Conservation (phyloP, 2,329 filamentous ascomycete genomes). For the Curvularia verruculosa region DNA sequence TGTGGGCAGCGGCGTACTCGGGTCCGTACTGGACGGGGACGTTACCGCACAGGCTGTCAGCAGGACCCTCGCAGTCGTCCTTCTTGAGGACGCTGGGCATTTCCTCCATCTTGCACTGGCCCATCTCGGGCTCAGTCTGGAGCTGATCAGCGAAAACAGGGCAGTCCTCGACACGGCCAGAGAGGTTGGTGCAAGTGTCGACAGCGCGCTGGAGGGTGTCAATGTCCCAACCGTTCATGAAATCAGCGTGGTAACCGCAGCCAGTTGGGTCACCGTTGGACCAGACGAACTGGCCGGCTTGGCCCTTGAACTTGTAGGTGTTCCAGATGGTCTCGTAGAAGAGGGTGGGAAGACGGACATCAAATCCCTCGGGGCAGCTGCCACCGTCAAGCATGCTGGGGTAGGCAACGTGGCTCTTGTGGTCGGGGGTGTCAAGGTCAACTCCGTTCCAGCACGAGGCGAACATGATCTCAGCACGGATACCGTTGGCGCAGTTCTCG, state of each 20-base stretch:
- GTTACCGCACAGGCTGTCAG: constrained; percentile 70
- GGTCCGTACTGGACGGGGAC: constrained; percentile 57
- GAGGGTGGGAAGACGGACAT: constrained; percentile 62
- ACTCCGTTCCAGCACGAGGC: constrained; percentile 76
- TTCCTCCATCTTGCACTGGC: constrained; percentile 66
- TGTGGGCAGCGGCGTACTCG: constrained; percentile 46
- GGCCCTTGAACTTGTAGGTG: constrained; percentile 58
- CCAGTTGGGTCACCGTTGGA: constrained; percentile 76
- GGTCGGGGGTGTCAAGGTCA: constrained; percentile 62
- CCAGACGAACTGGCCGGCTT: constrained; percentile 67
- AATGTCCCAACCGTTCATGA: constrained; percentile 73
- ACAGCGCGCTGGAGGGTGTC: constrained; percentile 70
- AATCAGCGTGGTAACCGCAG: constrained; percentile 75
- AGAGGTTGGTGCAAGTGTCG: constrained; percentile 72
- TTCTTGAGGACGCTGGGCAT: constrained; percentile 60
- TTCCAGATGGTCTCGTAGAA: constrained; percentile 67
- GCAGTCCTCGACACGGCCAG: constrained; percentile 76
- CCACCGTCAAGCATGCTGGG: constrained; percentile 61
- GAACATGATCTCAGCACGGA: constrained; percentile 74
- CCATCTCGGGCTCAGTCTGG: constrained; percentile 62
- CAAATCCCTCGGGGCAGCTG: constrained; percentile 61
- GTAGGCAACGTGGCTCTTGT: constrained; percentile 69
- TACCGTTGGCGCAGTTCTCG: constrained; percentile 79
- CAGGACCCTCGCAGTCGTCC: constrained; percentile 66
- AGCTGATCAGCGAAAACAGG: constrained; percentile 66